phyloP scores from a whole-genome alignment of 345 rosid genomes.

The Eucalyptus lansdowneana region DNA sequence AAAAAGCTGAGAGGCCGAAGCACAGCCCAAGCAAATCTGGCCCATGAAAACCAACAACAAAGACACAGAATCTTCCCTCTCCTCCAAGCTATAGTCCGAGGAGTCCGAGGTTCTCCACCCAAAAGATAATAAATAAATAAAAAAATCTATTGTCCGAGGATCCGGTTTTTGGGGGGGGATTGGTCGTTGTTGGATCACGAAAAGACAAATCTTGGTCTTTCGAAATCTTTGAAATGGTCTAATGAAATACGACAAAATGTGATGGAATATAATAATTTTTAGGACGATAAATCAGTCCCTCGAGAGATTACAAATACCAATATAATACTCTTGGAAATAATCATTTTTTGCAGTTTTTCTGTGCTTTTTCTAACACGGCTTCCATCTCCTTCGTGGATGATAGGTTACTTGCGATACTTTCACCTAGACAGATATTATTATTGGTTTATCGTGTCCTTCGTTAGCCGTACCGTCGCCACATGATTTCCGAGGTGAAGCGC shows the following conservation, averaged over 20 bases:
- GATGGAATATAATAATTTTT: fast-evolving
- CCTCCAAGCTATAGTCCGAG: background rate
- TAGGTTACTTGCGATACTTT: background rate
- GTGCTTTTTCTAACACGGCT: background rate
- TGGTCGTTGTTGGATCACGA: background rate
- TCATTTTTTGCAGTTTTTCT: fast-evolving
- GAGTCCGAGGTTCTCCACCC: background rate
- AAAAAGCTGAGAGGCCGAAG: background rate
- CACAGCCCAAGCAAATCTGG: background rate
- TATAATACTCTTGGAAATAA: background rate
- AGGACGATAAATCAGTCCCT: fast-evolving
- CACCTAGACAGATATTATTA: background rate
- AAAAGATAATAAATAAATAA: too few relatives aligned
- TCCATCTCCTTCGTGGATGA: background rate
- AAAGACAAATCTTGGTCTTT: background rate
- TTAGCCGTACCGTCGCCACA: background rate
- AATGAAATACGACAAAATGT: fast-evolving
- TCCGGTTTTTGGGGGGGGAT: too few relatives aligned
- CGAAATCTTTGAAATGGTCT: background rate
- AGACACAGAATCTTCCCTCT: background rate
- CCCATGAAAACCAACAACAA: background rate
- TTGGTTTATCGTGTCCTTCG: background rate
- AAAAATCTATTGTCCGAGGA: background rate
- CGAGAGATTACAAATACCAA: fast-evolving
- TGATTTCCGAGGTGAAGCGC: background rate